Evolutionary conservation across 768 basidiomycete genomes (phyloP).

Genomic region (Crepidotus variabilis): DNA sequence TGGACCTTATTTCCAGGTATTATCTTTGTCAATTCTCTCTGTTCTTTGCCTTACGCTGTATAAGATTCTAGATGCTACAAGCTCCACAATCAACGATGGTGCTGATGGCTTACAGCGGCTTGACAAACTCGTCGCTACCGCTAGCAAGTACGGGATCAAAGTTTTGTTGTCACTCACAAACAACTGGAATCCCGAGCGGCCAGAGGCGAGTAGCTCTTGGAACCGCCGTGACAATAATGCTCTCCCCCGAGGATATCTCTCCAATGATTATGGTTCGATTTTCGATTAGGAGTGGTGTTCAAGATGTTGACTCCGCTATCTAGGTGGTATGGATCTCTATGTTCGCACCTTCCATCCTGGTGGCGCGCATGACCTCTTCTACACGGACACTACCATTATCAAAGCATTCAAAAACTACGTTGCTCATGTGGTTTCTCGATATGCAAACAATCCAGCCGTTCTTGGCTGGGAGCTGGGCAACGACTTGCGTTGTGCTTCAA

Average conservation of each 20-base stretch:
- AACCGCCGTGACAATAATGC: slow-evolving; percentile 8
- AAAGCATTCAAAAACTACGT: slow-evolving; percentile 30
- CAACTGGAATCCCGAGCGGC: slow-evolving; percentile 21
- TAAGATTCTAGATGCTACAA: slow-evolving; percentile 14
- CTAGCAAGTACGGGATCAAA: slow-evolving; percentile 17
- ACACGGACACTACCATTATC: slow-evolving; percentile 28
- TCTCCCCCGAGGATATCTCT: slow-evolving; percentile 25
- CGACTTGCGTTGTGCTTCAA: slow-evolving; percentile 21
- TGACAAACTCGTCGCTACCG: slow-evolving; percentile 13
- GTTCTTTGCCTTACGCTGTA: background rate
- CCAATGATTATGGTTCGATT: slow-evolving; percentile 24
- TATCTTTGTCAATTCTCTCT: background rate
- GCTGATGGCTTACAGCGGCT: slow-evolving; percentile 16
- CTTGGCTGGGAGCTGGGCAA: slow-evolving; percentile 27
- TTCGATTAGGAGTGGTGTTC: background rate
- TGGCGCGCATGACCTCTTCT: slow-evolving; percentile 34
- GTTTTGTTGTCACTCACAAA: slow-evolving; percentile 18
- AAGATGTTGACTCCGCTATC: background rate
- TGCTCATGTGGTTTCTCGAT: slow-evolving; percentile 23
- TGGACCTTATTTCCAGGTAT: slow-evolving; percentile 19
- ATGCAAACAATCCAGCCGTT: slow-evolving; percentile 22
- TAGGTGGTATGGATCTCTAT: slow-evolving; percentile 37
- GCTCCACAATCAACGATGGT: slow-evolving; percentile 16
- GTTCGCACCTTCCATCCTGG: slow-evolving; percentile 22
- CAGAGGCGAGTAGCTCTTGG: slow-evolving; percentile 9